Conservation (phyloP, 441 rosid genomes). For the Populus tomentosa region DNA sequence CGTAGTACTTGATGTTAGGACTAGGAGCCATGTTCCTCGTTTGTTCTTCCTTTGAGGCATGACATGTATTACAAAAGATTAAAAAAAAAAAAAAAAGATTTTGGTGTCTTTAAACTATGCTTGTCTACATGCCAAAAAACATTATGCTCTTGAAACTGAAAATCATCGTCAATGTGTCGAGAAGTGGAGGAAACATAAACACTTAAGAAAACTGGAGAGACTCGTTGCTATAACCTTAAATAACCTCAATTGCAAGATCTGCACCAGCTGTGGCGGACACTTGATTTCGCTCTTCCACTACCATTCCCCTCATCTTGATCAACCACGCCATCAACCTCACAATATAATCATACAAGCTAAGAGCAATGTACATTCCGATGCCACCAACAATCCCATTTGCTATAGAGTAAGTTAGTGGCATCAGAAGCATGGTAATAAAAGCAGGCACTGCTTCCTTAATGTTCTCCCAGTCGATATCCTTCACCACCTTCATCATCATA, state of each 20-base stretch:
- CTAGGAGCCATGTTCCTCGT: too few species aligned
- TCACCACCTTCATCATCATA: slow-evolving; percentile 80
- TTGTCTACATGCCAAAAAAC: too few species aligned
- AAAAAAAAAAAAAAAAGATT: too few species aligned
- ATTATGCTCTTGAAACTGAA: background rate
- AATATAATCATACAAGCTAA: slow-evolving; percentile 46
- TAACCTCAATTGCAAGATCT: slow-evolving; percentile 32
- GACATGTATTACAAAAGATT: background rate
- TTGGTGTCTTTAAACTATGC: too few species aligned
- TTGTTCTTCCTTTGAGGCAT: background rate
- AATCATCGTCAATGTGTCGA: background rate
- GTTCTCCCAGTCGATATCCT: slow-evolving; percentile 63
- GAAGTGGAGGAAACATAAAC: background rate
- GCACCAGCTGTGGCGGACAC: slow-evolving; percentile 40
- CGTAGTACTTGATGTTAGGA: too few species aligned
- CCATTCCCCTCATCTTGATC: slow-evolving; percentile 41
- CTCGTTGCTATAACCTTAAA: slow-evolving; percentile 17
- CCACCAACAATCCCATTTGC: slow-evolving; percentile 88
- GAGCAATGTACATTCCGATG: slow-evolving; percentile 56
- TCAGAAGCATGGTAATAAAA: slow-evolving; percentile 71
- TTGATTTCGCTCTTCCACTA: slow-evolving; percentile 57
- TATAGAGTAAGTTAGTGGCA: slow-evolving; percentile 84
- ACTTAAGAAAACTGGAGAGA: background rate
- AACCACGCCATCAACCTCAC: slow-evolving; percentile 28
- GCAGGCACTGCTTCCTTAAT: slow-evolving; percentile 75